A percentile compares a stretch with the other conserved stretches of the same genome.
Conservation (phyloP, 345 rosid species). For the Aethionema arabicum region DNA sequence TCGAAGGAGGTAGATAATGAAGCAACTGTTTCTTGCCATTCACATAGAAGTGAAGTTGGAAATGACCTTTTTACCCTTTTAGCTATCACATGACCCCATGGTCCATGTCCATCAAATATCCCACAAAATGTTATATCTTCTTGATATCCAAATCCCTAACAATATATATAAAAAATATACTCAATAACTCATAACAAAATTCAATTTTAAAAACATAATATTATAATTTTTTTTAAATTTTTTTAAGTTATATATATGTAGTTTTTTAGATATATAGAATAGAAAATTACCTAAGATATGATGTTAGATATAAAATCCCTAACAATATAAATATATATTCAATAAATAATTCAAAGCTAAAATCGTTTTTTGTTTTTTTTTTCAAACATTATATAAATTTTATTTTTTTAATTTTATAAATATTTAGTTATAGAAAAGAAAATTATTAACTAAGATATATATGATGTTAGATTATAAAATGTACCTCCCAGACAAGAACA, state of each 20-base stretch:
- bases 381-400: no score
- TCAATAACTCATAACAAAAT: neutral
- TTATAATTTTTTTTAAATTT: no score
- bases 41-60: slow-evolving; percentile 65
- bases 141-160: slow-evolving; percentile 83
- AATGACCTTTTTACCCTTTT: slow-evolving; percentile 56
- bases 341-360: neutral
- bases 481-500: slow-evolving; percentile 85
- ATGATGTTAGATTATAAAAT: neutral
- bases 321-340: neutral
- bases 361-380: no score
- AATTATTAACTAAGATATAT: neutral
- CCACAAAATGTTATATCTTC: slow-evolving; percentile 84
- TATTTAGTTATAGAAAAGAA: no score
- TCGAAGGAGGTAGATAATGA: slow-evolving; percentile 40
- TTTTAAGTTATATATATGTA: no score
- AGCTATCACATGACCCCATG: slow-evolving; percentile 83
- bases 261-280: no score
- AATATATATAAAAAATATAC: neutral
- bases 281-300: slow-evolving; percentile 21
- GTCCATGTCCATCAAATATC: slow-evolving; percentile 93
- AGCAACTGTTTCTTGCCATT: slow-evolving; percentile 67
- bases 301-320: no score
- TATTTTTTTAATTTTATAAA: no score
- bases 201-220: slow-evolving; percentile 12